Conservation (phyloP, 306 rosid species). For the Prinsepia uniflora region DNA sequence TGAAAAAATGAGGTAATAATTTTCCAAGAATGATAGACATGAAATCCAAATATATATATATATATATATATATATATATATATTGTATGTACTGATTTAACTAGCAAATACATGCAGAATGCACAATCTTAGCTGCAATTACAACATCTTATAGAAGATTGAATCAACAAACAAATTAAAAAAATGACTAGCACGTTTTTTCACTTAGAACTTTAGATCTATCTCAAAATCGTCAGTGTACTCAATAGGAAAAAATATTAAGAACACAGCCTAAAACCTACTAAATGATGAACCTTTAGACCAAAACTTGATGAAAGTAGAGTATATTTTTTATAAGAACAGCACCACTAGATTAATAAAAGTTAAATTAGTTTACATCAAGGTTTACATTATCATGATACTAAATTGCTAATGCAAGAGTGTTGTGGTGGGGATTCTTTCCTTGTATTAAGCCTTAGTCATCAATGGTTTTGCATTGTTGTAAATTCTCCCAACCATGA, state of each 20-base stretch:
- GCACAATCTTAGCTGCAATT: not conserved
- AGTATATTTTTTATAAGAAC: constrained; percentile 4
- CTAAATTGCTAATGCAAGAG: not conserved
- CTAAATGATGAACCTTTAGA: constrained; percentile 3
- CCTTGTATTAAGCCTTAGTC: constrained; percentile 3
- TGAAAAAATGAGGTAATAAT: too few species aligned
- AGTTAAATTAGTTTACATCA: not conserved
- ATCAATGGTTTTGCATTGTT: not conserved
- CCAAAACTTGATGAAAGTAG: not conserved
- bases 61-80: too few species aligned
- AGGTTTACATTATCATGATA: not conserved
- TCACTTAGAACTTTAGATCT: not conserved
- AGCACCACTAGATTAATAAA: not conserved
- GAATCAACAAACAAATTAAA: not conserved
- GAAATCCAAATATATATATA: too few species aligned
- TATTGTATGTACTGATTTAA: not conserved
- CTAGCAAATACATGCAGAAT: not conserved
- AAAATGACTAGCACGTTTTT: not conserved
- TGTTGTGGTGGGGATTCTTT: not conserved
- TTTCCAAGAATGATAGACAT: too few species aligned
- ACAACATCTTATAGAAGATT: not conserved
- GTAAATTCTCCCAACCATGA: not conserved
- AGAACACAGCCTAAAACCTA: not conserved
- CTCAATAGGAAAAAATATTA: not conserved
- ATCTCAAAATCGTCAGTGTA: not conserved